Evolutionary conservation across 768 basidiomycete genomes (phyloP), one percentile per base, ranked within the genome.

Genomic region (Rhodosporidiobolus sp.): DNA sequence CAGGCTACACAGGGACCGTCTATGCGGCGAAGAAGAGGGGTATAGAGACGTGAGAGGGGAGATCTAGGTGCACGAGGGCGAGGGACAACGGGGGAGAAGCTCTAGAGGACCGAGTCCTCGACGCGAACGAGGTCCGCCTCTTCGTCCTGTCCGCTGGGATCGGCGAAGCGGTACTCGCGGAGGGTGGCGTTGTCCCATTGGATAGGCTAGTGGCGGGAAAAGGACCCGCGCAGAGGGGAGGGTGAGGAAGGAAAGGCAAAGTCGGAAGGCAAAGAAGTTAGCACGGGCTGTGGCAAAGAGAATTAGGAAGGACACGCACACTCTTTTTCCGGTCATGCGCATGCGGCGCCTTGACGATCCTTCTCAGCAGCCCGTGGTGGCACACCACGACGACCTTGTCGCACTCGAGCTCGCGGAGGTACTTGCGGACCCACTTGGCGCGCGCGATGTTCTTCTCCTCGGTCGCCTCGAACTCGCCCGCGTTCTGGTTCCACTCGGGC

Each of bases 401-500:
- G 34, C 56, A 65, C 34, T 65, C 48, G 7, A 65, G 24, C 8
- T 53, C 35, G 46, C 69, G 58, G n/a, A 74, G 34, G 43, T 58
- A 72, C 43, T 61, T 26, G 19, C 71, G 43, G 26, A 74, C 68
- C 73, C 73, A 74, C 24, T 49, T 28, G 16, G 68, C 73, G 32
- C 73, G 60, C 38, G 63, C 73, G 16, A 67, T 61, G 59, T 74
- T 69, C 68, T 66, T 67, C 30, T 38, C 30, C 48, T 69, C 68
- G 14, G 64, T 66, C 54, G 68, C 60, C 43, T 63, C 38, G 57
- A 69, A 74, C 54, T 35, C 28, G 20, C 68, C 73, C 24, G 19
- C 6, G 61, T 74, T 74, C 65, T 56, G 28, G 65, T 74, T 74
- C 73, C 73, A 74, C 28, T 69, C 73, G 16, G 60, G 64, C 43